Conservation (phyloP, 352 stramenopile species). For the Globisporangium splendens region DNA sequence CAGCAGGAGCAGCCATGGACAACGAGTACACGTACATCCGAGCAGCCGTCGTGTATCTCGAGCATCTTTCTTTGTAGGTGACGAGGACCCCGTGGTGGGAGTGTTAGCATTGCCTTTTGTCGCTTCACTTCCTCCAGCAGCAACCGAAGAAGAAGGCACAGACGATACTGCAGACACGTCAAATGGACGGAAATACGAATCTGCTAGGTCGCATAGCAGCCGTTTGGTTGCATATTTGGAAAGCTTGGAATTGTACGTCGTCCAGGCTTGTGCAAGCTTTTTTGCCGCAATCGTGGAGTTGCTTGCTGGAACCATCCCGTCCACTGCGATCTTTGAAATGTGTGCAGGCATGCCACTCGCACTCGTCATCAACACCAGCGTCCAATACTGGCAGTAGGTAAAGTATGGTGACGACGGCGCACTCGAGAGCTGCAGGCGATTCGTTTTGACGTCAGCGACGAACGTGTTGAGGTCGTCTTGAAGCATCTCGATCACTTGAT, state of each 20-base stretch:
- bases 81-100: conserved; percentile 6
- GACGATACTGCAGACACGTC: conserved; percentile 13
- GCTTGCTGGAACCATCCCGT: conserved; percentile 22
- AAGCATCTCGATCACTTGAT: conserved; percentile 52
- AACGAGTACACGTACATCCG: conserved; percentile 64
- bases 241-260: conserved; percentile 49
- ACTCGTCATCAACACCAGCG: conserved; percentile 48
- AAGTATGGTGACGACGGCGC: conserved; percentile 30
- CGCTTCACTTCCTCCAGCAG: background rate
- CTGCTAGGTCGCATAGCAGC: conserved; percentile 58
- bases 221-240: conserved; percentile 45
- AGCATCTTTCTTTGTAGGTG: conserved; percentile 18
- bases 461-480: conserved; percentile 51
- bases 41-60: conserved; percentile 45
- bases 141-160: background rate
- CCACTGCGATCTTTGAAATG: conserved; percentile 48
- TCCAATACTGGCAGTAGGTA: conserved; percentile 76
- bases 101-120: background rate
- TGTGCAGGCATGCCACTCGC: conserved; percentile 54
- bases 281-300: conserved; percentile 20
- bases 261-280: conserved; percentile 60
- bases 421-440: conserved; percentile 43
- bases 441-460: conserved; percentile 62
- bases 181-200: conserved; percentile 59
- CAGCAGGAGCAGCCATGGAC: conserved; percentile 70